Conservation (phyloP, 1,284 basidiomycete genomes). For the Pseudozyma sp. region DNA sequence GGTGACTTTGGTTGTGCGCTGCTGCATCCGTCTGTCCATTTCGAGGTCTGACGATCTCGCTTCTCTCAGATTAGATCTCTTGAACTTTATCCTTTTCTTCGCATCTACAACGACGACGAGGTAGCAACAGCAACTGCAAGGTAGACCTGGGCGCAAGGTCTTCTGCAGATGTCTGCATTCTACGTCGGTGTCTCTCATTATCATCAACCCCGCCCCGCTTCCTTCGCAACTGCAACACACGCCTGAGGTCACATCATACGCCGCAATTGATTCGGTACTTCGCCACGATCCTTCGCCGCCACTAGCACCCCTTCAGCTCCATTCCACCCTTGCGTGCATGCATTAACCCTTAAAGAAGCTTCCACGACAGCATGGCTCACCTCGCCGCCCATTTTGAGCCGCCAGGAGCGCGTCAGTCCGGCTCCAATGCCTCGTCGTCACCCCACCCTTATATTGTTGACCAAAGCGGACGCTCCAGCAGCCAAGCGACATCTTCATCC, state of each 20-base stretch:
- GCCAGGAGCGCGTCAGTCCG: slow-evolving; percentile 18
- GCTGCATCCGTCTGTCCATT: slow-evolving; percentile 10
- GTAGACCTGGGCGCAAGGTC: background rate
- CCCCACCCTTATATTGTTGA: slow-evolving; percentile 27
- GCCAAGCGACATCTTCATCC: slow-evolving; percentile 10
- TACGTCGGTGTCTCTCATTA: background rate
- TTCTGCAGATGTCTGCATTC: slow-evolving; percentile 16
- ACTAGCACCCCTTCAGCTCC: too few relatives aligned
- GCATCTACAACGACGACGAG: slow-evolving; percentile 11
- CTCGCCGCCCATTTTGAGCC: slow-evolving; percentile 47
- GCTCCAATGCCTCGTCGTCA: slow-evolving; percentile 16
- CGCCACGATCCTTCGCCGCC: background rate
- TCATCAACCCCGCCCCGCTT: background rate
- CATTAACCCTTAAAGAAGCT: background rate
- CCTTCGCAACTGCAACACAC: too few relatives aligned
- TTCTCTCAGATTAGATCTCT: background rate
- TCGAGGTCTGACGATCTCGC: background rate
- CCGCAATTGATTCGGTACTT: too few relatives aligned
- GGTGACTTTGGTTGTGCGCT: background rate
- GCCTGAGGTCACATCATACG: background rate
- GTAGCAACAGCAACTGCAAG: background rate
- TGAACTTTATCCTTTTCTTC: background rate
- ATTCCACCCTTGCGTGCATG: slow-evolving; percentile 4
- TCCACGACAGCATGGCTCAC: slow-evolving; percentile 29
- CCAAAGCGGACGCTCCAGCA: slow-evolving; percentile 1